phyloP scores from a whole-genome alignment of 2,329 filamentous ascomycete genomes.

The Penicillium sp. region DNA sequence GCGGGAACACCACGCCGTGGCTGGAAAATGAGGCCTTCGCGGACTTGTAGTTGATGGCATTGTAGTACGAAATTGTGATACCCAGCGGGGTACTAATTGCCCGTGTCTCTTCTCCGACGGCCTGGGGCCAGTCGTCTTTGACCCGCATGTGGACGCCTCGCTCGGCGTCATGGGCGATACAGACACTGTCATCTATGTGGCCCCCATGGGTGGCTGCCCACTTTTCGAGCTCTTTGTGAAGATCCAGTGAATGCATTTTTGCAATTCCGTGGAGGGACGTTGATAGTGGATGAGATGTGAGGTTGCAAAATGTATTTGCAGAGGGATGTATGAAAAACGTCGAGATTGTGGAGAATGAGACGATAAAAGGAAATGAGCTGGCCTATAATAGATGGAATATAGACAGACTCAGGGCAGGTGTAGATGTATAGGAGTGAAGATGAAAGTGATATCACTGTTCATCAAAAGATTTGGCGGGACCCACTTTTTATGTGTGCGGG shows the following conservation, averaged over 20 bases:
- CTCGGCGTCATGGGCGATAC: slow-evolving; percentile 30
- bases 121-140: slow-evolving; percentile 21
- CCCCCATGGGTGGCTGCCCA: slow-evolving; percentile 34
- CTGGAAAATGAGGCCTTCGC: slow-evolving; percentile 21
- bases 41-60: slow-evolving; percentile 28
- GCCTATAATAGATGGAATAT: not conserved
- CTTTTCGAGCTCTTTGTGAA: slow-evolving; percentile 28
- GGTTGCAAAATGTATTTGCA: slow-evolving; percentile 2
- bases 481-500: slow-evolving; percentile 18
- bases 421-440: not conserved
- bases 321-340: not conserved
- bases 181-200: slow-evolving; percentile 29
- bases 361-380: not conserved
- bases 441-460: slow-evolving; percentile 12
- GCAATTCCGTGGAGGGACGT: not conserved
- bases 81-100: slow-evolving; percentile 34
- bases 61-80: slow-evolving; percentile 37
- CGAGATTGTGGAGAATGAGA: not conserved
- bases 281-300: not conserved
- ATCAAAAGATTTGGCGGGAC: slow-evolving; percentile 20
- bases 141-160: slow-evolving; percentile 37
- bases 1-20: slow-evolving; percentile 44
- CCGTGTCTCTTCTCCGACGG: slow-evolving; percentile 29
- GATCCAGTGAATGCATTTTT: slow-evolving; percentile 17
- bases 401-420: not conserved